Evolutionary conservation across 2,329 filamentous ascomycete species (phyloP), one percentile per base, ranked within the genome.

Genomic region (Catunica adiposa): DNA sequence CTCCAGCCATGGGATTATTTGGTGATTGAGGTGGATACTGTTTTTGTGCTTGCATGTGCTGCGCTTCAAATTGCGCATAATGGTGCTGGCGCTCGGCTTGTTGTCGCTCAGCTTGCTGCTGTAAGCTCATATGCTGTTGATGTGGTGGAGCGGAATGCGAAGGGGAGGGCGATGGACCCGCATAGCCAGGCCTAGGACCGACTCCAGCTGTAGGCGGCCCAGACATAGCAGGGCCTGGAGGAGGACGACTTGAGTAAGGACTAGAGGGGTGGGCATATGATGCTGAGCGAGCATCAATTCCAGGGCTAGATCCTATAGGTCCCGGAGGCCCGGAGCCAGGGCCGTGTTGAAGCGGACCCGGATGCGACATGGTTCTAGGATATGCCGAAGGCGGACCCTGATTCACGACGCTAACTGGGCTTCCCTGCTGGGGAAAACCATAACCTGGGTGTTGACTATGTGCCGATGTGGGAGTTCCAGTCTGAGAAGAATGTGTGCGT

Each of bases 401-500:
- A 31, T 73, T 74, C 34, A 71, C 65, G 34, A 71, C 64, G 44
- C 69, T 65, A 46, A 74, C 65, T 51, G 79, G 79, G 61, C 78
- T 82, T 40, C 71, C 72, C 59, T 78, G 76, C 23, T 64, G 66
- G 77, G 26, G 74, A 70, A 55, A 68, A 65, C 51, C 54, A 31
- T 59, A 56, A 20, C 37, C 22, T 11, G 50, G 71, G 48, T 74
- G 74, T 64, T 81, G 78, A 62, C 74, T 76, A 50, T 80, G 78
- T 15, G 78, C 74, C 40, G 78, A 80, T 5, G 77, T 80, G n/a
- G 78, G 78, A 37, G 79, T 82, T 9, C 77, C 69, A 25, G 73
- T 75, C 20, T 59, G 54, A 11, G 9, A 2, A 17, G 79, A 81
- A 56, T 81, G 76, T 44, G 79, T 78, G 62, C 77, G 68, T 59